These are phyloP conservation scores for Purpureocillium takamizusanense DNA, from an alignment of 2,329 filamentous ascomycete species.

Conservation along the genomic window DNA sequence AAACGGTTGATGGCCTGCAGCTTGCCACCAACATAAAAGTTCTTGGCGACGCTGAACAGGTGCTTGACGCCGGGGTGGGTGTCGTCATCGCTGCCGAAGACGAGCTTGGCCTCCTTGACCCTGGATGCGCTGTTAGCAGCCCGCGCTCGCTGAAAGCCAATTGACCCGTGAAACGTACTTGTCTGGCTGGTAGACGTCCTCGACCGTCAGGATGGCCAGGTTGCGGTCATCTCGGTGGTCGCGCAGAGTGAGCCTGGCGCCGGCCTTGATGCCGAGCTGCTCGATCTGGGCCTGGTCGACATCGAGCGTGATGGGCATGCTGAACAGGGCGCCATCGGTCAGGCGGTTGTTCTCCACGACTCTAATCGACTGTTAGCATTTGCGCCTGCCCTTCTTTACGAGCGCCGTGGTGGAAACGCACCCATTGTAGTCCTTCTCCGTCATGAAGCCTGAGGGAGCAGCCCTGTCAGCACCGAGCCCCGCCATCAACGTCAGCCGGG, in stretches of 20 bases:
- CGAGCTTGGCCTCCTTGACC: slow-evolving; percentile 80
- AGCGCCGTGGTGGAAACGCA: slow-evolving; percentile 31
- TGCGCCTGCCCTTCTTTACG: background rate
- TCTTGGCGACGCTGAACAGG: slow-evolving; percentile 69
- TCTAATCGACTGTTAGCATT: slow-evolving; percentile 36
- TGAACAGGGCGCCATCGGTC: slow-evolving; percentile 81
- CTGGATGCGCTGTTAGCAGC: slow-evolving; percentile 31
- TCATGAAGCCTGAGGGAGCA: slow-evolving; percentile 74
- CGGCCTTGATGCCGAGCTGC: slow-evolving; percentile 65
- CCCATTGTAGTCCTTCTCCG: slow-evolving; percentile 92
- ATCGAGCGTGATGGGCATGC: slow-evolving; percentile 94
- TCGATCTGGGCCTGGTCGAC: slow-evolving; percentile 67
- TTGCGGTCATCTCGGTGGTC: slow-evolving; percentile 96
- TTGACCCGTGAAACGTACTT: slow-evolving; percentile 53
- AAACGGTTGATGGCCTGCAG: slow-evolving; percentile 89
- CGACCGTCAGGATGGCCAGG: slow-evolving; percentile 88
- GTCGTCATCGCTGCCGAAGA: slow-evolving; percentile 85
- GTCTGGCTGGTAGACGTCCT: slow-evolving; percentile 91
- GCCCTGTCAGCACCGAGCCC: background rate
- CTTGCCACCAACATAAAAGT: slow-evolving; percentile 94
- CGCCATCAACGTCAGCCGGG: background rate
- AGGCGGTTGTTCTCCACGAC: slow-evolving; percentile 87
- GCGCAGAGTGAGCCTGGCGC: slow-evolving; percentile 76
- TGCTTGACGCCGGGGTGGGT: slow-evolving; percentile 90
- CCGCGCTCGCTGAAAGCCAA: background rate